Evolutionary conservation across 2,329 filamentous ascomycete species (phyloP), one percentile per base, ranked within the genome.

Genomic region (Coniochaeta ligniaria): DNA sequence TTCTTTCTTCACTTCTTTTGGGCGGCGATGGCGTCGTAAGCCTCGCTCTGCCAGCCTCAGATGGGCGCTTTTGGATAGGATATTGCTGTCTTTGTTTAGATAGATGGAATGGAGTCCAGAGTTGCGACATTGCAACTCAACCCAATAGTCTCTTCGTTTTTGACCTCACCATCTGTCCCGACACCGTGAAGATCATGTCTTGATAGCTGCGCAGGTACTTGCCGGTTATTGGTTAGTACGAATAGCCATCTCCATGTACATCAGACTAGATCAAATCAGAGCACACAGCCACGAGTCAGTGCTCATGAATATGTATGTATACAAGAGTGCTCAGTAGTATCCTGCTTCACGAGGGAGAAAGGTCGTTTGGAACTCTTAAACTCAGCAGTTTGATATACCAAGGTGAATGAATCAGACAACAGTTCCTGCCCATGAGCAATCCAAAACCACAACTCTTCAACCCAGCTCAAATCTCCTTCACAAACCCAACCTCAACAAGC

Each of bases 401-500:
- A 33, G 35, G 35, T 36, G 3, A 36, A 36, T 14, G 6, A n/a
- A n/a, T 11, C 35, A 9, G 35, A 36, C 12, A 7, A 36, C 35
- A 14, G 12, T 12, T 41, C 38, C 38, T n/a, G 9, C 38, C 38
- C 16, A 9, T 6, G 38, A 20, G 38, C 17, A 41, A 17, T 9
- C 38, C 38, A 41, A n/a, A 17, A 5, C 38, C 38, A 41, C 16
- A 41, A 41, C 38, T 17, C 35, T 38, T 31, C 38, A 41, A 17
- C 38, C 38, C 38, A 41, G 11, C 38, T 38, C 33, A 86, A 60
- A 89, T 84, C 63, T 88, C 84, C 72, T 88, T 88, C 1, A 89
- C 79, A 68, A 89, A 90, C 0, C 87, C 87, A 20, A 90, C 85
- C 73, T 89, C 87, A 20, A 90, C 81, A 57, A 89, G 69, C 57